A percentile compares a stretch with the other conserved stretches of the same genome.
phyloP scores from a whole-genome alignment of 495 filamentous ascomycete species.

The Lepraria neglecta region DNA sequence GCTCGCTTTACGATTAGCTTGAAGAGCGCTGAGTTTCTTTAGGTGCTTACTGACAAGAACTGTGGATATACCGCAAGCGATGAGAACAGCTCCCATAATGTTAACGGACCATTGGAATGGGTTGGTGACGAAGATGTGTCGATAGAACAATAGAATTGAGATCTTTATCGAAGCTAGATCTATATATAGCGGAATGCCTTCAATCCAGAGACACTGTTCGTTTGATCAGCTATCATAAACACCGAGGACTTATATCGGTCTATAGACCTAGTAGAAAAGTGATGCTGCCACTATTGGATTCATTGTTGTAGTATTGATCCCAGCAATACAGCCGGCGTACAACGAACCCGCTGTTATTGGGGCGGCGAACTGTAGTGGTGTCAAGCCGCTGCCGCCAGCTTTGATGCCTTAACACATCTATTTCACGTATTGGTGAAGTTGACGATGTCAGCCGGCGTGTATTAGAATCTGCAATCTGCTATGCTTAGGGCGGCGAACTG shows the following conservation, averaged over 20 bases:
- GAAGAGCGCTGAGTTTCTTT: neutral
- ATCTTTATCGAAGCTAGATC: constrained; percentile 18
- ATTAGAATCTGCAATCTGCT: too few relatives aligned
- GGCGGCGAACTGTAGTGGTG: too few relatives aligned
- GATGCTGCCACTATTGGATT: neutral
- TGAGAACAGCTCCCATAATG: constrained; percentile 2
- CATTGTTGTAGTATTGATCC: neutral
- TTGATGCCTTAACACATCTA: too few relatives aligned
- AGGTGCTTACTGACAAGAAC: constrained; percentile 1
- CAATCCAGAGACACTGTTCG: constrained; percentile 5
- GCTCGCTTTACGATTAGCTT: neutral
- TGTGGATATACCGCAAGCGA: constrained; percentile 4
- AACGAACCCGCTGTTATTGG: too few relatives aligned
- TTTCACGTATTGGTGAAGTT: too few relatives aligned
- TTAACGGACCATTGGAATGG: constrained; percentile 5
- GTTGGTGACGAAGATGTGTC: constrained; percentile 17
- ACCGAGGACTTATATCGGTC: too few relatives aligned
- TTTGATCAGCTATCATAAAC: too few relatives aligned
- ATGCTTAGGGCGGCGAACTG: too few relatives aligned
- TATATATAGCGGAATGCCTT: neutral
- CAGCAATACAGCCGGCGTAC: neutral
- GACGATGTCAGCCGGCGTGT: too few relatives aligned
- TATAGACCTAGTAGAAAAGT: too few relatives aligned
- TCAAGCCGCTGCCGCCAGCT: too few relatives aligned
- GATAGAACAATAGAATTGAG: constrained; percentile 24